Base-by-base conservation (phyloP, 495 filamentous ascomycete genomes). In the Aspergillus steynii region DNA sequence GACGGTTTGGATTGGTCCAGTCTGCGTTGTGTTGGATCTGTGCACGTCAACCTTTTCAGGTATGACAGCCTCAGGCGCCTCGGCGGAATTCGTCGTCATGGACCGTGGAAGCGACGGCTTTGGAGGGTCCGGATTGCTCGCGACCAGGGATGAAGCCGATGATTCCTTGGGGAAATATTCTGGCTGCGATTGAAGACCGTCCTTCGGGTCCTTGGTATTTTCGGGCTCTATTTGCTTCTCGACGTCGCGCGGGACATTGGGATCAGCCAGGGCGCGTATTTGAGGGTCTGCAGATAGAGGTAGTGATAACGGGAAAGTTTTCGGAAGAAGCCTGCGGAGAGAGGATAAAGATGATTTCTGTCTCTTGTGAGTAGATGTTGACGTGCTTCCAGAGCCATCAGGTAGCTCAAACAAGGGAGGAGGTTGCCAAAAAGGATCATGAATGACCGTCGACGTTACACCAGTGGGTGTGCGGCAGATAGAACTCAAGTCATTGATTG, bases 211-310 rank as follows among this genome's bases (percentile, higher is more conserved):
- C 8, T 42, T 8, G 37, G 28, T 28, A 29, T 29, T 3, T 4
- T 42, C 26, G 15, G n/a, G 61, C 9, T 68, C 62, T 8, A 65
- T 65, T 51, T 77, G 68, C 57, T 76, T 76, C 29, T 76, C 70
- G 15, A 73, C 57, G 55, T 74, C 73, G 1, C 61, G 61, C 4
- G 68, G 65, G 28, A 65, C 47, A 51, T 70, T 70, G 10, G 73
- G 65, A 34, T 77, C 70, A 26, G 72, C 66, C 5, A 80, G 71
- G 12, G 77, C 76, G 0, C 69, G 71, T 49, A 80, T 80, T 49
- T 80, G 75, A 31, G 77, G 77, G 49, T 80, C 77, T 3, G 67
- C 67, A 29, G 75, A 78, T 26, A 80, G 51, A 32, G 75, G 70
- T 7, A 71, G 53, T 0, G 72, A 77, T 2, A 71, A 14, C 1